Conservation (phyloP, 2,329 filamentous ascomycete species). For the Raffaelea ambrosiae region DNA sequence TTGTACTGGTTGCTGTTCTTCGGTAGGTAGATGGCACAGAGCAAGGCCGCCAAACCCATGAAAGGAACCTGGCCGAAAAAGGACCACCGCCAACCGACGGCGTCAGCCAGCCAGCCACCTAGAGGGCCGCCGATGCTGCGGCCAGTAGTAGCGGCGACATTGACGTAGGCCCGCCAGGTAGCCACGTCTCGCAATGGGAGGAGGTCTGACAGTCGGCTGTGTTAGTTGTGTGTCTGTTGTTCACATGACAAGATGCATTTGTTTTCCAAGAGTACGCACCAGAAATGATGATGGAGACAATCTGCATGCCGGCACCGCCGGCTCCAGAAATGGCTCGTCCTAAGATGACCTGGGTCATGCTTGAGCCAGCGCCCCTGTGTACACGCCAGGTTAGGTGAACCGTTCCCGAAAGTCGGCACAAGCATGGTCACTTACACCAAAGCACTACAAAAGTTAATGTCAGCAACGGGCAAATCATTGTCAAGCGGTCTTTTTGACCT, state of each 20-base stretch:
- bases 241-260: no score
- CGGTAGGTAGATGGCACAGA: constrained; percentile 27
- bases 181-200: constrained; percentile 44
- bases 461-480: no score
- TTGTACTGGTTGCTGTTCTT: constrained; percentile 9
- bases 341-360: constrained; percentile 39
- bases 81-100: constrained; percentile 58
- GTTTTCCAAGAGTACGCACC: constrained; percentile 29
- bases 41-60: constrained; percentile 38
- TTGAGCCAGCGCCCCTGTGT: constrained; percentile 30
- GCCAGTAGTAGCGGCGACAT: constrained; percentile 41
- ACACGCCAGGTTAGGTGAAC: background rate
- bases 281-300: constrained; percentile 44
- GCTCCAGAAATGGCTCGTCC: constrained; percentile 43
- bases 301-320: constrained; percentile 41
- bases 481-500: no score
- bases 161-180: constrained; percentile 44
- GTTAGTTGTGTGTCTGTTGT: no score
- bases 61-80: constrained; percentile 50
- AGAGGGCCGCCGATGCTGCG: constrained; percentile 44
- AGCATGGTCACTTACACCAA: constrained; percentile 20
- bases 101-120: constrained; percentile 53
- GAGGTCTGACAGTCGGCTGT: constrained; percentile 27
- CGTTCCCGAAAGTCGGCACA: background rate
- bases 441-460: constrained; percentile 12